These are phyloP conservation scores for Colletotrichum godetiae DNA, from an alignment of 2,329 filamentous ascomycete genomes.

Conservation along the genomic window DNA sequence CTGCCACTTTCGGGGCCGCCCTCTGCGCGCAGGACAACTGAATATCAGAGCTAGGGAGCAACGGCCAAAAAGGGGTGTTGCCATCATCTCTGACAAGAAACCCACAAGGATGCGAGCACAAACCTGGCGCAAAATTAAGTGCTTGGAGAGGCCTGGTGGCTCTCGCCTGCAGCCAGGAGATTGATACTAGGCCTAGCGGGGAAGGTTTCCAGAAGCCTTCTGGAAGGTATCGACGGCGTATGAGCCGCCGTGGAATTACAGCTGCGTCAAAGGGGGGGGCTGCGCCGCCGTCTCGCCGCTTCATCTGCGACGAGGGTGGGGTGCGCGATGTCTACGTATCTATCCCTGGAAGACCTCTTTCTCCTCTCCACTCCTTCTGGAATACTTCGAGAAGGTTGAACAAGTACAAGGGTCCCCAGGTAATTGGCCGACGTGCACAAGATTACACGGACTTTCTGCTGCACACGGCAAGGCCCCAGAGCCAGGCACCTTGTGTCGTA, in stretches of 20 bases:
- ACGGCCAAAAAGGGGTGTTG: constrained; percentile 20
- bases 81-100: constrained; percentile 32
- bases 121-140: constrained; percentile 39
- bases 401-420: constrained; percentile 16
- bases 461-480: constrained; percentile 21
- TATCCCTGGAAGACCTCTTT: constrained; percentile 19
- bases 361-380: constrained; percentile 19
- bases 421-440: constrained; percentile 21
- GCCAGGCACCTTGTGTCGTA: constrained; percentile 27
- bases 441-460: constrained; percentile 33
- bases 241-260: constrained; percentile 25
- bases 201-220: constrained; percentile 52
- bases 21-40: constrained; percentile 10
- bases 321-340: constrained; percentile 15
- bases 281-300: constrained; percentile 32
- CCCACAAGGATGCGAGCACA: constrained; percentile 22
- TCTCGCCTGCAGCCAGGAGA: constrained; percentile 42
- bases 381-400: constrained; percentile 36
- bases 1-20: constrained; percentile 10
- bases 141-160: constrained; percentile 39
- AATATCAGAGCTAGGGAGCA: constrained; percentile 18
- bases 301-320: constrained; percentile 34
- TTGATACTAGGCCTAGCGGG: constrained; percentile 44
- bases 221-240: constrained; percentile 29
- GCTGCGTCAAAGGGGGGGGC: constrained; percentile 26